Percentiles rank a stretch among this genome's conserved stretches.
These are phyloP conservation scores for Psilocybe subaeruginosa DNA, from an alignment of 768 basidiomycete species.

Conservation along the genomic window DNA sequence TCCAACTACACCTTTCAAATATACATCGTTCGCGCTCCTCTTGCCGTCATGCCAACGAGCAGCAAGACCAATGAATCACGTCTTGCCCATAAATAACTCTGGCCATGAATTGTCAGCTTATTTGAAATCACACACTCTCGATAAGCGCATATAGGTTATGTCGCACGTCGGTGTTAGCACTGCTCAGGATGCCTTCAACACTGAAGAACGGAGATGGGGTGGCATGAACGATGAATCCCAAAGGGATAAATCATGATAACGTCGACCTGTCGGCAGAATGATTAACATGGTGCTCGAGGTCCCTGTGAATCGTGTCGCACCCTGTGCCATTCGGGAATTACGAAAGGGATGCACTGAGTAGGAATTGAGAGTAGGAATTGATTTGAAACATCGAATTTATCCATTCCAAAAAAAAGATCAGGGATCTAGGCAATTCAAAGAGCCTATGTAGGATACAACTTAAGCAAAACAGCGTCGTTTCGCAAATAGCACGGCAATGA, in stretches of 20 bases:
- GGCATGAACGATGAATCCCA: not conserved
- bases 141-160: no score
- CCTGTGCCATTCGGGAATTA: no score
- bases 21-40: no score
- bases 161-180: not conserved
- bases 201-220: constrained; percentile 5
- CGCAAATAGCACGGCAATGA: constrained; percentile 4
- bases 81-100: no score
- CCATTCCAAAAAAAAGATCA: not conserved
- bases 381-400: not conserved
- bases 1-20: not conserved
- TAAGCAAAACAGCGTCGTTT: not conserved
- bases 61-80: no score
- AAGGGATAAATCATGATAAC: not conserved
- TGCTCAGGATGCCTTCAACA: not conserved
- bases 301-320: constrained; percentile 5
- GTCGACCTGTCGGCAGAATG: not conserved
- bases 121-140: no score
- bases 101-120: not conserved
- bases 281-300: constrained; percentile 9
- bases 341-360: not conserved
- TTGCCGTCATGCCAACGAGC: not conserved
- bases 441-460: not conserved
- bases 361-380: no score
- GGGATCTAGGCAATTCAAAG: not conserved